Evolutionary conservation across 2,329 filamentous ascomycete species (phyloP).

Genomic region (Akanthomyces lecanii): DNA sequence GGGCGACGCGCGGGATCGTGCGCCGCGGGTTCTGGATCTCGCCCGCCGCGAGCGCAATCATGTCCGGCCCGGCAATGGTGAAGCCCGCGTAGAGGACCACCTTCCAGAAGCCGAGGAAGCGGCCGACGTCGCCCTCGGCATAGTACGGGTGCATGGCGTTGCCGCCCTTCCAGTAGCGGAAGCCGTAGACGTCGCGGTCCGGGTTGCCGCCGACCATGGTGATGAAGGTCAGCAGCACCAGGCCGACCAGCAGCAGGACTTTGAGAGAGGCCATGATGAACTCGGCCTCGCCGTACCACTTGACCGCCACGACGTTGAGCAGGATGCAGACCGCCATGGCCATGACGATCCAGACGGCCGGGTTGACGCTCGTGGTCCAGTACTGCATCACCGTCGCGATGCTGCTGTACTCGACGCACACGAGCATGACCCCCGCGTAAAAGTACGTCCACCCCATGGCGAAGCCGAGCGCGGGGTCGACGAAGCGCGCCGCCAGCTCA

Average conservation of each 20-base stretch:
- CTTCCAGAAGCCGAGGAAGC: conserved; percentile 54
- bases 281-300: conserved; percentile 40
- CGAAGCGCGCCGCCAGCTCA: conserved; percentile 50
- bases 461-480: conserved; percentile 55
- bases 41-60: conserved; percentile 52
- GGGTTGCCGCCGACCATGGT: conserved; percentile 67
- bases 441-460: conserved; percentile 51
- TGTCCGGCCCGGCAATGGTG: conserved; percentile 64
- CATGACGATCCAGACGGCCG: conserved; percentile 47
- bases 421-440: conserved; percentile 42
- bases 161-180: conserved; percentile 49
- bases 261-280: conserved; percentile 55
- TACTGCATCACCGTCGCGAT: conserved; percentile 43
- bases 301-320: conserved; percentile 45
- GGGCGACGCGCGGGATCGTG: conserved; percentile 65
- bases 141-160: conserved; percentile 33
- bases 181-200: conserved; percentile 57
- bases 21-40: conserved; percentile 63
- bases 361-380: conserved; percentile 39
- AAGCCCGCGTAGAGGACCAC: conserved; percentile 64
- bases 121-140: conserved; percentile 48
- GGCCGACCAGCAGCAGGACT: conserved; percentile 46
- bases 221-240: conserved; percentile 62
- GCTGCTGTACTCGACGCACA: conserved; percentile 42
- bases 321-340: conserved; percentile 42